These are phyloP conservation scores for Phialophora verrucosa DNA, from an alignment of 2,329 filamentous ascomycete species.

Conservation along the genomic window DNA sequence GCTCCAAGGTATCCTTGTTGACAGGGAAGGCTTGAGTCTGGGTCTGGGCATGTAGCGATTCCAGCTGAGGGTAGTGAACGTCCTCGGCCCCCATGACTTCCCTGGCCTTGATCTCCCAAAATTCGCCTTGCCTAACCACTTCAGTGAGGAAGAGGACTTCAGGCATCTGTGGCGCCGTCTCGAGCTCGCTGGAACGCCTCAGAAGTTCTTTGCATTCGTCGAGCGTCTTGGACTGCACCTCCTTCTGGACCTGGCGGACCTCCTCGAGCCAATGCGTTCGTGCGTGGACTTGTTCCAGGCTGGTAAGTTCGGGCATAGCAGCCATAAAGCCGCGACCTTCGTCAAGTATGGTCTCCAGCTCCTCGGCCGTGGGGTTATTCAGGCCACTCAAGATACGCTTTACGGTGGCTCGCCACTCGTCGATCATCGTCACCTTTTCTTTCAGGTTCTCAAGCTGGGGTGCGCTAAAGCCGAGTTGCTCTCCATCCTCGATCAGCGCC, in stretches of 20 bases:
- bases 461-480: conserved; percentile 89
- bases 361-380: conserved; percentile 66
- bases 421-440: conserved; percentile 83
- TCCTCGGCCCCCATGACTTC: conserved; percentile 91
- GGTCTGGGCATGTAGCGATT: conserved; percentile 86
- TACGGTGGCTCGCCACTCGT: conserved; percentile 80
- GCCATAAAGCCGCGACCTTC: conserved; percentile 87
- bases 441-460: conserved; percentile 84
- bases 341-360: conserved; percentile 91
- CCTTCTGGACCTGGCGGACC: conserved; percentile 68
- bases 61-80: conserved; percentile 92
- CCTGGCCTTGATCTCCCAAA: conserved; percentile 91
- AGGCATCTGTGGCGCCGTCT: conserved; percentile 79
- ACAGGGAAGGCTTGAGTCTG: conserved; percentile 69
- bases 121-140: conserved; percentile 74
- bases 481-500: conserved; percentile 80
- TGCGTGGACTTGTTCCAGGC: conserved; percentile 77
- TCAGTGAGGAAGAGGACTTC: conserved; percentile 77
- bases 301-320: conserved; percentile 86
- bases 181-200: conserved; percentile 74
- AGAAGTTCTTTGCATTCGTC: conserved; percentile 81
- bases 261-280: conserved; percentile 88
- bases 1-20: conserved; percentile 75
- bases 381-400: conserved; percentile 71
- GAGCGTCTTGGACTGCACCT: conserved; percentile 71